Percentiles rank a stretch among this genome's conserved stretches.
Conservation (phyloP, 805 yeast species). For the Metschnikowia anglica region DNA sequence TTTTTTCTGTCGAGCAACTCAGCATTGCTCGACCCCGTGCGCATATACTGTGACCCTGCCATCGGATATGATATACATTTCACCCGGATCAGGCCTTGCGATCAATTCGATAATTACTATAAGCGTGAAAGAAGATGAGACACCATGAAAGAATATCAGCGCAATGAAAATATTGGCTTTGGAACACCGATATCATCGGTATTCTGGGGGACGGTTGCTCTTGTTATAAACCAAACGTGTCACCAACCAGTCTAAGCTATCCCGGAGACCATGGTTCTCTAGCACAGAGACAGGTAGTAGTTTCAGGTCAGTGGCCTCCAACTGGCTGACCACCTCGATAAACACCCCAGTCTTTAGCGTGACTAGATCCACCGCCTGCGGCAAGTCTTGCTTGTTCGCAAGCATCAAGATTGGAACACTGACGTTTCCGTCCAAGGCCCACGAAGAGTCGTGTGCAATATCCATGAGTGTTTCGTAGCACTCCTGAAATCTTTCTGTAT, state of each 20-base stretch:
- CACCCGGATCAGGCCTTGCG: no score
- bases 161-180: no score
- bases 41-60: no score
- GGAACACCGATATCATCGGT: conserved; percentile 17
- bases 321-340: conserved; percentile 75
- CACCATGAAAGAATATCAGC: no score
- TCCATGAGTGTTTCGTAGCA: conserved; percentile 64
- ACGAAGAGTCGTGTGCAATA: conserved; percentile 44
- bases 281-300: conserved; percentile 88
- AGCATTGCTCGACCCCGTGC: no score
- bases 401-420: conserved; percentile 89
- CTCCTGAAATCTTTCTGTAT: conserved; percentile 76
- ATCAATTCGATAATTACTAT: no score
- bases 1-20: no score
- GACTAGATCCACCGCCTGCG: conserved; percentile 46
- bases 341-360: conserved; percentile 77
- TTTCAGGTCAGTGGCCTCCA: conserved; percentile 88
- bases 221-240: conserved; percentile 69
- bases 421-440: conserved; percentile 38
- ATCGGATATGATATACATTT: no score
- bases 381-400: conserved; percentile 88
- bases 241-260: conserved; percentile 86
- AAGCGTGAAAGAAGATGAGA: no score
- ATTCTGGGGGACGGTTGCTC: conserved; percentile 57
- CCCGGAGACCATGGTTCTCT: conserved; percentile 78